Evolutionary conservation across 371 early-diverging fungal genomes (phyloP).

Genomic region (Thermomucor indicae-seudaticae): DNA sequence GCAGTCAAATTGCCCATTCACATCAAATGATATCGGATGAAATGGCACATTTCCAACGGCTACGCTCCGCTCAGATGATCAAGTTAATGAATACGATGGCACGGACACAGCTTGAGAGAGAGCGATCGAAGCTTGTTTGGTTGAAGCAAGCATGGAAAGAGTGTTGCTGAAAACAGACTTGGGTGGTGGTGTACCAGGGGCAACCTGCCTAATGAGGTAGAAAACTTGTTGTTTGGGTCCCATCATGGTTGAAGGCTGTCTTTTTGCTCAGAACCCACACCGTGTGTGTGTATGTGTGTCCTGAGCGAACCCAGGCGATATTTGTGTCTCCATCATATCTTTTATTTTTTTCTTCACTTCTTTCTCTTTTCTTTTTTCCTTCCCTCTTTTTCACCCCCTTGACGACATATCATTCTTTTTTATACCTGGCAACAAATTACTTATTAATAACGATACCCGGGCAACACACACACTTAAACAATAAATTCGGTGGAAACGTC

Average conservation of each 20-base stretch:
- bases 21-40: slow-evolving; percentile 45
- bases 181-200: neutral
- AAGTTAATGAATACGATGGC: slow-evolving; percentile 9
- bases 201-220: slow-evolving; percentile 6
- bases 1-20: slow-evolving; percentile 33
- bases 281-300: slow-evolving; percentile 6
- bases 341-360: slow-evolving; percentile 6
- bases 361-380: slow-evolving; percentile 6
- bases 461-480: neutral
- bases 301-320: slow-evolving; percentile 1
- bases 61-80: slow-evolving; percentile 25
- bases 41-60: slow-evolving; percentile 36
- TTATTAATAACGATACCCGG: neutral
- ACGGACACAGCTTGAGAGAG: slow-evolving; percentile 10
- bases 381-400: slow-evolving; percentile 8
- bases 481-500: neutral
- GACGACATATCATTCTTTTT: neutral
- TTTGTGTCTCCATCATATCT: slow-evolving; percentile 9
- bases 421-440: neutral
- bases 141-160: slow-evolving; percentile 3
- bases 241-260: slow-evolving; percentile 3
- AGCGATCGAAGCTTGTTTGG: slow-evolving; percentile 14
- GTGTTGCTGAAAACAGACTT: neutral
- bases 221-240: slow-evolving; percentile 14
- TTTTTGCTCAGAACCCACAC: no score